A percentile compares a stretch with the other conserved stretches of the same genome.
These are phyloP conservation scores for Kwoniella sp. DNA, from an alignment of 768 basidiomycete genomes.

Conservation along the genomic window DNA sequence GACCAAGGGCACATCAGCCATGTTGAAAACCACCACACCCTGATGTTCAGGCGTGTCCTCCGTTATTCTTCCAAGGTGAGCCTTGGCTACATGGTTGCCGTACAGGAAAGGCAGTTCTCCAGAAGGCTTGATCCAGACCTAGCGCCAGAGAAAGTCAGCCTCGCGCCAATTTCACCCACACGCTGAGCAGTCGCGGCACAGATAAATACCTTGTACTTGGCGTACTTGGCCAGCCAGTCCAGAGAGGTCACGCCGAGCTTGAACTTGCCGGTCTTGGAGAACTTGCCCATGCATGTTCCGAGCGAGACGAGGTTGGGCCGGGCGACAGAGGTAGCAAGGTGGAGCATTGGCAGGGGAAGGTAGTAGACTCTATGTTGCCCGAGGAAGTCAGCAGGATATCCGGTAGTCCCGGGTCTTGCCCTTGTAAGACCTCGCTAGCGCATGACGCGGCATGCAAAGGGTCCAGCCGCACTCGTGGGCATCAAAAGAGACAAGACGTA, in stretches of 20 bases:
- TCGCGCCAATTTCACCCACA: too few relatives aligned
- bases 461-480: too few relatives aligned
- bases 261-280: conserved; percentile 95
- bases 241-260: conserved; percentile 91
- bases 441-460: too few relatives aligned
- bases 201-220: conserved; percentile 81
- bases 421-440: too few relatives aligned
- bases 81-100: conserved; percentile 97
- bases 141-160: background rate
- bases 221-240: conserved; percentile 90
- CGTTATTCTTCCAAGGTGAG: conserved; percentile 96
- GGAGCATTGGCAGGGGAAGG: conserved; percentile 91
- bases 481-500: too few relatives aligned
- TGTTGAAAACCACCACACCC: conserved; percentile 92
- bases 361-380: conserved; percentile 67
- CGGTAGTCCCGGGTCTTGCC: too few relatives aligned
- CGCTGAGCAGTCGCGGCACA: background rate
- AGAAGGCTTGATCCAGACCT: conserved; percentile 98
- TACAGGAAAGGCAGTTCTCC: conserved; percentile 99
- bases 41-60: conserved; percentile 99
- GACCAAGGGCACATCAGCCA: conserved; percentile 90
- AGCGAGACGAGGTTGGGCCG: conserved; percentile 85
- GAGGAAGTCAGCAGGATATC: background rate
- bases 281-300: conserved; percentile 96
- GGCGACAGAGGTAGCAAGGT: conserved; percentile 83